Base-by-base conservation (phyloP, 495 filamentous ascomycete species). In the Pyrenula aspistea region DNA sequence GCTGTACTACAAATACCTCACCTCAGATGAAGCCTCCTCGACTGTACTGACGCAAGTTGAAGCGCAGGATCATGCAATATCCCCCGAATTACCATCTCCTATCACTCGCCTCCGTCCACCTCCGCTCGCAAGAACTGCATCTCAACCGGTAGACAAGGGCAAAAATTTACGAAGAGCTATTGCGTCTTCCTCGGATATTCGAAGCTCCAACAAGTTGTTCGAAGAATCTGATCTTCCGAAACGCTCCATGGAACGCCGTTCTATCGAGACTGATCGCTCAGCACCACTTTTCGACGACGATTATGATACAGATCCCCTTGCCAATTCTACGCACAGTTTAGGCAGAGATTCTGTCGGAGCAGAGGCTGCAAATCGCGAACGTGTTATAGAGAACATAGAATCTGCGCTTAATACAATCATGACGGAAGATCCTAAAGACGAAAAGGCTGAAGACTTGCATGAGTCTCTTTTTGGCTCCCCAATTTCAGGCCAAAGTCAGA, bases 341-440 rank as follows among this genome's bases (percentile, higher is more conserved):
- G 73, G 70, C 19, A 73, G 68, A 25, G 75, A 74, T 58, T 81
- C 69, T n/a, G 4, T 10, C 8, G 19, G 50, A 8, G 22, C 19
- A 20, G 50, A 52, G 50, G 66, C 63, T 22, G 69, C 72, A 51
- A 64, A 67, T 25, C 72, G 65, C 23, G 75, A 68, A 20, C 64
- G 76, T 61, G 74, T 95, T 25, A 89, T 99, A 19, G 83, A 95
- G 70, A 93, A 89, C 0, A 91, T 99, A 87, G 90, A 96, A 68
- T 84, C 83, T 54, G 93, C 93, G 51, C 73, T 99, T n/a, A 95
- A 87, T 62, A 87, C 91, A 60, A 99, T 99, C 54, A 88, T 99
- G 67, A 90, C 89, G 57, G 83, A 89, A 56, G 78, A 86, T 52
- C 76, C 79, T 1, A 84, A 82, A 51, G 82, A 80, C 12, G 79